Evolutionary conservation across 2,329 filamentous ascomycete genomes (phyloP).

Genomic region (Pseudogymnoascus sp.): DNA sequence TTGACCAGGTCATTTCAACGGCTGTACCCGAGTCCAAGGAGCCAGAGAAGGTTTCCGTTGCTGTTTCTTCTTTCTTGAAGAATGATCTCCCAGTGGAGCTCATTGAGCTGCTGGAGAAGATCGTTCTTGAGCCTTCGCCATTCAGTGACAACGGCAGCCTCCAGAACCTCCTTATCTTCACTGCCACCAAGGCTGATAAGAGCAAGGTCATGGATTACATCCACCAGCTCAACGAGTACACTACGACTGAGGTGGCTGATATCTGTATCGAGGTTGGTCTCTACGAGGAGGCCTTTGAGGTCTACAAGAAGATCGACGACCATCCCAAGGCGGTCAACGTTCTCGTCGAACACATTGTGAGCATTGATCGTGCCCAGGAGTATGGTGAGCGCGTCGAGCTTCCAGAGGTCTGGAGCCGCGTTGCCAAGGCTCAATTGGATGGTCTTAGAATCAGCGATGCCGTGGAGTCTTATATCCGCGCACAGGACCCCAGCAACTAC

Average conservation of each 20-base stretch:
- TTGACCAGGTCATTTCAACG: slow-evolving; percentile 93
- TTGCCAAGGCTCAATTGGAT: slow-evolving; percentile 95
- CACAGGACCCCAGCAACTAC: slow-evolving; percentile 87
- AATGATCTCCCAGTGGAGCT: slow-evolving; percentile 88
- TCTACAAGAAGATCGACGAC: slow-evolving; percentile 96
- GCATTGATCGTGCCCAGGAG: slow-evolving; percentile 92
- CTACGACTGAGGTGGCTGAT: slow-evolving; percentile 82
- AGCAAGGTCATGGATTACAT: slow-evolving; percentile 93
- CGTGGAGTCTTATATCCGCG: slow-evolving; percentile 96
- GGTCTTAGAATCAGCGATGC: slow-evolving; percentile 86
- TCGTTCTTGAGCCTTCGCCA: slow-evolving; percentile 96
- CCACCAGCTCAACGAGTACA: slow-evolving; percentile 81
- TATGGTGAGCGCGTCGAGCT: slow-evolving; percentile 92
- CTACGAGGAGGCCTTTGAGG: slow-evolving; percentile 94
- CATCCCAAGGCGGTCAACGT: slow-evolving; percentile 83
- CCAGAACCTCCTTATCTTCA: slow-evolving; percentile 94
- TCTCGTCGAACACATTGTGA: slow-evolving; percentile 91
- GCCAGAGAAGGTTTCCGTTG: slow-evolving; percentile 88
- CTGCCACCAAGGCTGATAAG: slow-evolving; percentile 94
- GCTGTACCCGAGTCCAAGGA: slow-evolving; percentile 90
- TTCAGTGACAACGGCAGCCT: slow-evolving; percentile 97
- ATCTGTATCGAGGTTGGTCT: slow-evolving; percentile 93
- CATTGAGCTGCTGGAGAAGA: slow-evolving; percentile 97
- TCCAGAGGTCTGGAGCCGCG: slow-evolving; percentile 95
- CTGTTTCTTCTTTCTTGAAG: slow-evolving; percentile 86